These are phyloP conservation scores for Agaricus bisporus DNA, from an alignment of 768 basidiomycete genomes.

Conservation along the genomic window DNA sequence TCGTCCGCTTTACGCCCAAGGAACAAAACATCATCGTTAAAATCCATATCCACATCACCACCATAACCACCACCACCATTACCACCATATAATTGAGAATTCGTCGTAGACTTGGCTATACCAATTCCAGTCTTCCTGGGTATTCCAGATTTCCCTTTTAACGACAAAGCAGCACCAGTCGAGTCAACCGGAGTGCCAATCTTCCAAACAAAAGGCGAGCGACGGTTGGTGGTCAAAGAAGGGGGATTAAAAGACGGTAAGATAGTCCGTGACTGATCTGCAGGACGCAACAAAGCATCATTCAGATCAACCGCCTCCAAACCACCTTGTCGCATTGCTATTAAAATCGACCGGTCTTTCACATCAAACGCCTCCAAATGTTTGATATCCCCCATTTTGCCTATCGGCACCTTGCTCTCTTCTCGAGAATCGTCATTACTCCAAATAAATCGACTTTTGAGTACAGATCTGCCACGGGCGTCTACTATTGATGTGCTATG, in stretches of 20 bases:
- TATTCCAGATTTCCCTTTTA: slow-evolving; percentile 26
- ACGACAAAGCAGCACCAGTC: slow-evolving; percentile 26
- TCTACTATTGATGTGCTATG: slow-evolving; percentile 87
- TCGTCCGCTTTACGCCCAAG: slow-evolving; percentile 72
- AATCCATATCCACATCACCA: slow-evolving; percentile 43
- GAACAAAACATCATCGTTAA: slow-evolving; percentile 70
- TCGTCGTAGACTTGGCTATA: slow-evolving; percentile 41
- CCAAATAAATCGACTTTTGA: slow-evolving; percentile 79
- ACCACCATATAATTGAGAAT: slow-evolving; percentile 36
- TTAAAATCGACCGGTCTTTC: slow-evolving; percentile 65
- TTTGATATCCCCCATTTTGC: slow-evolving; percentile 76
- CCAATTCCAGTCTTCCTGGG: slow-evolving; percentile 20
- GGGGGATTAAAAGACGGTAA: slow-evolving; percentile 70
- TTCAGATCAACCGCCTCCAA: slow-evolving; percentile 75
- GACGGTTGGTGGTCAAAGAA: slow-evolving; percentile 55
- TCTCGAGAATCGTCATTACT: slow-evolving; percentile 57
- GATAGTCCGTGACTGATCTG: slow-evolving; percentile 67
- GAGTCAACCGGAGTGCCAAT: slow-evolving; percentile 64
- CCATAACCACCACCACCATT: slow-evolving; percentile 37
- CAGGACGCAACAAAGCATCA: slow-evolving; percentile 75
- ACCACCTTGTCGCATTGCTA: slow-evolving; percentile 84
- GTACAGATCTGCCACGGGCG: slow-evolving; percentile 76
- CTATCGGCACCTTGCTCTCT: slow-evolving; percentile 22
- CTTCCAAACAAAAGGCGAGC: slow-evolving; percentile 76
- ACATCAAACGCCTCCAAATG: slow-evolving; percentile 81